phyloP scores from a whole-genome alignment of 2,329 filamentous ascomycete species.

The Huntiella omanensis region DNA sequence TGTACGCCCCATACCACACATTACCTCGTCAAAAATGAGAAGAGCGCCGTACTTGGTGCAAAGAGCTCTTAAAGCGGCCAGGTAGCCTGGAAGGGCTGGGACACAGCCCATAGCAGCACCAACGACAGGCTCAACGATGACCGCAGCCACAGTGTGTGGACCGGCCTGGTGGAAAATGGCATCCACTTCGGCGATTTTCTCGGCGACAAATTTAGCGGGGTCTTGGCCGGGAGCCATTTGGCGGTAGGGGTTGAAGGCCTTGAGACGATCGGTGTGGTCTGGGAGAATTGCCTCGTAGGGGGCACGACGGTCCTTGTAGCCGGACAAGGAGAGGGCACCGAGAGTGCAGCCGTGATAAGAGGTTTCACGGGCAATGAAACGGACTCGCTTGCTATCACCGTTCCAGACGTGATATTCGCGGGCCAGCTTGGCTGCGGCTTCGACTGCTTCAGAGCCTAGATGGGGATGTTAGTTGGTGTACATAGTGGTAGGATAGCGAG shows the following conservation, averaged over 20 bases:
- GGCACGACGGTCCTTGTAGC: constrained; percentile 38
- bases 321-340: constrained; percentile 45
- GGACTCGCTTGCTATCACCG: constrained; percentile 18
- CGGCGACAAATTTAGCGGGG: constrained; percentile 37
- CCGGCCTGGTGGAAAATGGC: constrained; percentile 45
- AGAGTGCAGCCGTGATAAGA: constrained; percentile 34
- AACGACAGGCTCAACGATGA: constrained; percentile 55
- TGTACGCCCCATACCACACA: constrained; percentile 46
- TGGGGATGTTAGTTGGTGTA: neutral
- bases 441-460: constrained; percentile 34
- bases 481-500: neutral
- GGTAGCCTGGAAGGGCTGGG: constrained; percentile 46
- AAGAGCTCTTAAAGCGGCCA: constrained; percentile 45
- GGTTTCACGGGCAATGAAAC: constrained; percentile 25
- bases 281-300: constrained; percentile 44
- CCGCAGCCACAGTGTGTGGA: constrained; percentile 47
- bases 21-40: constrained; percentile 63
- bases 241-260: constrained; percentile 48
- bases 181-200: constrained; percentile 47
- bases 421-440: constrained; percentile 29
- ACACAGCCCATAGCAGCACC: constrained; percentile 53
- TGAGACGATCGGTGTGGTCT: constrained; percentile 38
- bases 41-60: constrained; percentile 55
- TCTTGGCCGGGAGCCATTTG: constrained; percentile 31
- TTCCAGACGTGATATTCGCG: constrained; percentile 28